A percentile compares a stretch with the other conserved stretches of the same genome.
These are phyloP conservation scores for Colletotrichum sidae DNA, from an alignment of 2,329 filamentous ascomycete genomes.

Conservation along the genomic window DNA sequence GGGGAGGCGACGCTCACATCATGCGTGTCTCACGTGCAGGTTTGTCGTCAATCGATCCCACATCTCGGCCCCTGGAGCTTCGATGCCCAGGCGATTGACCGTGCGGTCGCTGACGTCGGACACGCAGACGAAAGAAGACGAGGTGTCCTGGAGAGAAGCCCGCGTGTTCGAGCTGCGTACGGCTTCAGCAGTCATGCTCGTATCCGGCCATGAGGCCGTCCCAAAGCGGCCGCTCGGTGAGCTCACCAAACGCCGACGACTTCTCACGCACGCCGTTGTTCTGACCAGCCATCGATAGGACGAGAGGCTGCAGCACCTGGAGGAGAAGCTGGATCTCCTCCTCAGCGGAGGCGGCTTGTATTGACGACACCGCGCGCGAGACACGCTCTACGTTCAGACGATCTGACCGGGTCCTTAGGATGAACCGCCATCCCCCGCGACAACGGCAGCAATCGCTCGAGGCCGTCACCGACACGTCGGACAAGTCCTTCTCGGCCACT, in stretches of 20 bases:
- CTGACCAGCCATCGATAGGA: slow-evolving; percentile 49
- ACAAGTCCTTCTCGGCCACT: slow-evolving; percentile 49
- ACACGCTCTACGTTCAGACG: slow-evolving; percentile 27
- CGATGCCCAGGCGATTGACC: not conserved
- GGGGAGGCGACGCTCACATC: slow-evolving; percentile 53
- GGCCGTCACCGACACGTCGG: slow-evolving; percentile 46
- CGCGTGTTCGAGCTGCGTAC: slow-evolving; percentile 61
- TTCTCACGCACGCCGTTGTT: not conserved
- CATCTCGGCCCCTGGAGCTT: not conserved
- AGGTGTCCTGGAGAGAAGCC: slow-evolving; percentile 64
- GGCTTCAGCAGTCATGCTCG: slow-evolving; percentile 59
- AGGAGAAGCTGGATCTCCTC: slow-evolving; percentile 64
- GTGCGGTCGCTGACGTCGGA: slow-evolving; percentile 30
- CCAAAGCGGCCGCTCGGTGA: slow-evolving; percentile 58
- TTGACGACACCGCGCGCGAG: slow-evolving; percentile 34
- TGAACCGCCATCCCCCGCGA: slow-evolving; percentile 41
- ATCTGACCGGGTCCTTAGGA: slow-evolving; percentile 47
- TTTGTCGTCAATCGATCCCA: slow-evolving; percentile 41
- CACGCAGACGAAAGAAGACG: slow-evolving; percentile 59
- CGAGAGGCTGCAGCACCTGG: slow-evolving; percentile 61
- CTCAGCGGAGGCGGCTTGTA: slow-evolving; percentile 55
- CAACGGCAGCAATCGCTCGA: slow-evolving; percentile 43
- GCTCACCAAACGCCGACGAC: slow-evolving; percentile 32
- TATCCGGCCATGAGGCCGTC: slow-evolving; percentile 54
- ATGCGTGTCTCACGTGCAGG: slow-evolving; percentile 62